Conservation (phyloP, 2,329 filamentous ascomycete genomes). For the Knoxdaviesia capensis region DNA sequence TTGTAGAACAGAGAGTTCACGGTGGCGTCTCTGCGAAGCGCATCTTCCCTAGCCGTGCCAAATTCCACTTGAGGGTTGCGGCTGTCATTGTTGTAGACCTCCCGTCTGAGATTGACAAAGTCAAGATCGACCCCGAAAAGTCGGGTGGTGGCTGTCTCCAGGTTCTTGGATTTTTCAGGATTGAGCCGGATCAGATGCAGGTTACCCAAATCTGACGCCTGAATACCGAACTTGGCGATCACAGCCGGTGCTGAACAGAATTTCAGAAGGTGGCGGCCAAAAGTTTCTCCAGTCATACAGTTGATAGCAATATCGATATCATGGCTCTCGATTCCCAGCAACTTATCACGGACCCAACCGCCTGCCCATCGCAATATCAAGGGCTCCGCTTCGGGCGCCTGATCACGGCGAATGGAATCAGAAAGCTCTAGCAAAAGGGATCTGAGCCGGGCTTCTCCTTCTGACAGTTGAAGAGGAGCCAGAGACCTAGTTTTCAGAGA, state of each 20-base stretch:
- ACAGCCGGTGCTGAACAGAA: conserved; percentile 44
- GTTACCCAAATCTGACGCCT: conserved; percentile 41
- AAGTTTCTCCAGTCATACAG: conserved; percentile 61
- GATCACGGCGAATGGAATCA: conserved; percentile 19
- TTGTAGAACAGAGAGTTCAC: conserved; percentile 97
- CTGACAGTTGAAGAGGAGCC: conserved; percentile 34
- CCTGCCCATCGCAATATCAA: conserved; percentile 59
- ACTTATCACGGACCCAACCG: conserved; percentile 74
- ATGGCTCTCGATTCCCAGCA: conserved; percentile 50
- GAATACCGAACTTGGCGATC: conserved; percentile 37
- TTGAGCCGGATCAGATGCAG: conserved; percentile 82
- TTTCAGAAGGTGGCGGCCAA: conserved; percentile 47
- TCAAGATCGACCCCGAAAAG: conserved; percentile 80
- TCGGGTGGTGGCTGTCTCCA: conserved; percentile 75
- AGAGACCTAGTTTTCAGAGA: not conserved
- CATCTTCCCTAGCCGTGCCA: conserved; percentile 79
- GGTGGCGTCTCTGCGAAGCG: conserved; percentile 72
- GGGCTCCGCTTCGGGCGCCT: conserved; percentile 27
- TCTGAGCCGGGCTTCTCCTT: conserved; percentile 51
- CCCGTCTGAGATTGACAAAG: conserved; percentile 83
- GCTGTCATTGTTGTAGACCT: conserved; percentile 76
- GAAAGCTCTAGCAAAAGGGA: conserved; percentile 70
- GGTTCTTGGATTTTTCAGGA: conserved; percentile 88
- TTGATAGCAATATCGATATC: conserved; percentile 80
- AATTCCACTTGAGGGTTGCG: conserved; percentile 87